Evolutionary conservation across 495 filamentous ascomycete species (phyloP).

Genomic region (Baudoinia panamericana): DNA sequence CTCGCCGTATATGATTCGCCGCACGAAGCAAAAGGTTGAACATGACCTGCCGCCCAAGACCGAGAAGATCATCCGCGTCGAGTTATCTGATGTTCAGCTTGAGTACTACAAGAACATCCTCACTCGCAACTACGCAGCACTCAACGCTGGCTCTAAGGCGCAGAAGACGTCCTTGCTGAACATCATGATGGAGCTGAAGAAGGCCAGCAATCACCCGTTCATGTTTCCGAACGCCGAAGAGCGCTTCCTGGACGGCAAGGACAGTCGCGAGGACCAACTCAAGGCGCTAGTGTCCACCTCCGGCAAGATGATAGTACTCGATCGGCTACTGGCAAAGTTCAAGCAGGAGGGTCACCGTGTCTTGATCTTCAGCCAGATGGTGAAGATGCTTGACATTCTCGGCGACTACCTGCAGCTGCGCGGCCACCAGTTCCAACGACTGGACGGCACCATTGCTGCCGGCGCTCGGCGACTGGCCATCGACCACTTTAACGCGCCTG

Average conservation of each 20-base stretch:
- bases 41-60: slow-evolving; percentile 91
- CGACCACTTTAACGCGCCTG: slow-evolving; percentile 92
- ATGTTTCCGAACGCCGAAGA: slow-evolving; percentile 93
- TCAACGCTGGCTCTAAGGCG: slow-evolving; percentile 77
- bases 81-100: slow-evolving; percentile 85
- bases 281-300: slow-evolving; percentile 87
- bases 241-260: slow-evolving; percentile 61
- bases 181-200: slow-evolving; percentile 99
- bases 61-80: slow-evolving; percentile 96
- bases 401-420: slow-evolving; percentile 83
- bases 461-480: slow-evolving; percentile 78
- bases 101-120: slow-evolving; percentile 99
- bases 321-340: slow-evolving; percentile 80
- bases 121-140: slow-evolving; percentile 86
- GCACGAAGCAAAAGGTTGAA: slow-evolving; percentile 93
- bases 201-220: slow-evolving; percentile 95
- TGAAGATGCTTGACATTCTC: slow-evolving; percentile 93
- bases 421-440: slow-evolving; percentile 79
- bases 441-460: slow-evolving; percentile 89
- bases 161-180: slow-evolving; percentile 92
- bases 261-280: slow-evolving; percentile 66
- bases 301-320: slow-evolving; percentile 98
- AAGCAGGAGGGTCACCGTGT: slow-evolving; percentile 88
- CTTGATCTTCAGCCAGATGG: slow-evolving; percentile 98
- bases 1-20: slow-evolving; percentile 83